Conservation (phyloP, 2,329 filamentous ascomycete species). For the Phaeophleospora eucalypticola region DNA sequence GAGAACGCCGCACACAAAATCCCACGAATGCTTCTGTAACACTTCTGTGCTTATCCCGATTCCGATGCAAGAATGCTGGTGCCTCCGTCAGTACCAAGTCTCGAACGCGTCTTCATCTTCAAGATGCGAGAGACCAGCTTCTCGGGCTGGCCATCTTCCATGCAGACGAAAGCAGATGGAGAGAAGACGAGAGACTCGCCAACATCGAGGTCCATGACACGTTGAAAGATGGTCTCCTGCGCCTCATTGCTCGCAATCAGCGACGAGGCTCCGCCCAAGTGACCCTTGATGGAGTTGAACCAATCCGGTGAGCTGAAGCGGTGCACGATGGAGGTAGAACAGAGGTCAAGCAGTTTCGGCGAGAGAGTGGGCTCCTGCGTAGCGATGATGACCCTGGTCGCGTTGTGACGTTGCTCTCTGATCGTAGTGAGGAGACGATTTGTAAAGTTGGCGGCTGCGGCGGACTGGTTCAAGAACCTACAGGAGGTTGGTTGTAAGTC, state of each 20-base stretch:
- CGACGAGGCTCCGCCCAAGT: constrained; percentile 45
- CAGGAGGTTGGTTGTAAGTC: too few species aligned
- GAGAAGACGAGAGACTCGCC: constrained; percentile 34
- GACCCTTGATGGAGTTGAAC: constrained; percentile 46
- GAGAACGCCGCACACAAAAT: background rate
- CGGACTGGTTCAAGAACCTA: constrained; percentile 56
- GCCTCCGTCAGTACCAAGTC: constrained; percentile 28
- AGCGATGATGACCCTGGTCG: constrained; percentile 63
- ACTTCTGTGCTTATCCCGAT: too few species aligned
- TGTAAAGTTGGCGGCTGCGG: constrained; percentile 57
- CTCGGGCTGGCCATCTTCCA: constrained; percentile 13
- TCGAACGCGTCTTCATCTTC: constrained; percentile 27
- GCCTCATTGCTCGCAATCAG: constrained; percentile 11
- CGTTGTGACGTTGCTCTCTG: constrained; percentile 67
- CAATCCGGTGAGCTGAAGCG: constrained; percentile 65
- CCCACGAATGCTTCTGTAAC: background rate
- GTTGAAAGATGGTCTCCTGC: constrained; percentile 23
- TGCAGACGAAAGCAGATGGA: constrained; percentile 25
- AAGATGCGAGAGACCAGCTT: constrained; percentile 23
- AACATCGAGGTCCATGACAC: constrained; percentile 27
- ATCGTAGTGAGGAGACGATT: constrained; percentile 60
- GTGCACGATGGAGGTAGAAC: constrained; percentile 67
- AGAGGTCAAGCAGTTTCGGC: constrained; percentile 64
- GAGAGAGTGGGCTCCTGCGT: constrained; percentile 75
- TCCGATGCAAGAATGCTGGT: constrained; percentile 26